Evolutionary conservation across 768 basidiomycete species (phyloP), one percentile per base, ranked within the genome.

Genomic region (Psilocybe sp.): DNA sequence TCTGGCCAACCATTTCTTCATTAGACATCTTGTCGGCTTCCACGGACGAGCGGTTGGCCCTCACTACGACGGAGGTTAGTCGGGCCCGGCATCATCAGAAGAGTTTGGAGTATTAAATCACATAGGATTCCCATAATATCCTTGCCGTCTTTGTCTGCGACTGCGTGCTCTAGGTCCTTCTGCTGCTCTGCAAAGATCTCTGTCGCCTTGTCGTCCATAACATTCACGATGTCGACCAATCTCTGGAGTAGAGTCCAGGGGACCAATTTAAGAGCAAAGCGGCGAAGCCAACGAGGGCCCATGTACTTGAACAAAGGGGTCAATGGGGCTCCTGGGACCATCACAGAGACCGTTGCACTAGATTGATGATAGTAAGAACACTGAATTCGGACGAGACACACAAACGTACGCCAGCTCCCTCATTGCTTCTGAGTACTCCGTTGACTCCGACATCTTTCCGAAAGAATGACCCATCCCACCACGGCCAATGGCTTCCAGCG

Each of bases 41-140:
- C 14, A n/a, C 23, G 34, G 31, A 33, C 15, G 40, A 31, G 7
- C 47, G 38, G 35, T 49, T 49, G 11, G 47, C 47, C 13, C 32
- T 40, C 14, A 49, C 47, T 49, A 15, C 4, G 33, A n/a, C 3
- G n/a, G n/a, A 7, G 16, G 15, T 43, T 6, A 43, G 41, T 28
- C 12, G 20, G 6, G 13, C 8, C 18, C 12, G 2, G 16, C 19
- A 10, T 14, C 13, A 23, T 23, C 12, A 14, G 18, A 28, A 28
- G n/a, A n/a, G 7, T 28, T 43, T 10, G 14, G 20, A 28, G 11
- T 32, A 14, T 20, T n/a, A 11, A 18, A 38, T 41, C 20, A 49
- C 47, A n/a, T 13, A 49, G 47, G 19, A 49, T 49, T 10, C 47
- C 39, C 47, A 49, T 49, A 2, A 49, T 49, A 34, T 49, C 47